Evolutionary conservation across 1,139 yeast genomes (phyloP).

Genomic region (Kluyveromyces sp.): DNA sequence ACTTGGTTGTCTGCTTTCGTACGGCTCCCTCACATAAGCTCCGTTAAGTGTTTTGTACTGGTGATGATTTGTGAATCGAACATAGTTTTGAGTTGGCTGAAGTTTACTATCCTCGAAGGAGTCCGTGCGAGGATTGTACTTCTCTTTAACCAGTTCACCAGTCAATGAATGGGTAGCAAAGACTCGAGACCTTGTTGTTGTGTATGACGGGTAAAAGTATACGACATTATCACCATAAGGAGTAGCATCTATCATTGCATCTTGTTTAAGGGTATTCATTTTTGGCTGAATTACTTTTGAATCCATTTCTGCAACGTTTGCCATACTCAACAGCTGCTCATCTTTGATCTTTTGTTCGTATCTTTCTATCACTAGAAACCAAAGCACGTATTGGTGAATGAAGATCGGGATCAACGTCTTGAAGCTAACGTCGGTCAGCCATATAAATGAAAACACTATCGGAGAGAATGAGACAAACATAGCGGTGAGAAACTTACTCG

Average conservation of each 20-base stretch:
- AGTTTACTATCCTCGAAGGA: conserved; percentile 21
- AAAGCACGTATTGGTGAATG: conserved; percentile 37
- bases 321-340: conserved; percentile 53
- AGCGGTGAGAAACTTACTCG: conserved; percentile 44
- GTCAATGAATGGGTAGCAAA: conserved; percentile 25
- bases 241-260: conserved; percentile 61
- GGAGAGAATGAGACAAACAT: conserved; percentile 56
- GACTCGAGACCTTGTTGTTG: conserved; percentile 23
- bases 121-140: conserved; percentile 17
- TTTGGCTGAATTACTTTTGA: conserved; percentile 60
- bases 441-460: conserved; percentile 37
- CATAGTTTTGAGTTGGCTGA: conserved; percentile 8
- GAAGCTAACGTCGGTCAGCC: conserved; percentile 37
- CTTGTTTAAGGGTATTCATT: conserved; percentile 47
- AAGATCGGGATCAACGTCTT: conserved; percentile 36
- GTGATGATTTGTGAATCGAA: conserved; percentile 2
- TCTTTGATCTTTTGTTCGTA: conserved; percentile 49
- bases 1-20: conserved; percentile 10
- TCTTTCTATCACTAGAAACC: conserved; percentile 37
- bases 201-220: conserved; percentile 36
- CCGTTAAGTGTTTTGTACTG: conserved; percentile 8
- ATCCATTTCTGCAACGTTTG: conserved; percentile 58
- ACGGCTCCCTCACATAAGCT: conserved; percentile 7
- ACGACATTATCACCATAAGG: conserved; percentile 33
- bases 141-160: conserved; percentile 24